Percentiles rank a stretch among this genome's conserved stretches.
phyloP scores from a whole-genome alignment of 2,329 filamentous ascomycete genomes.

The Botryotinia narcissicola region DNA sequence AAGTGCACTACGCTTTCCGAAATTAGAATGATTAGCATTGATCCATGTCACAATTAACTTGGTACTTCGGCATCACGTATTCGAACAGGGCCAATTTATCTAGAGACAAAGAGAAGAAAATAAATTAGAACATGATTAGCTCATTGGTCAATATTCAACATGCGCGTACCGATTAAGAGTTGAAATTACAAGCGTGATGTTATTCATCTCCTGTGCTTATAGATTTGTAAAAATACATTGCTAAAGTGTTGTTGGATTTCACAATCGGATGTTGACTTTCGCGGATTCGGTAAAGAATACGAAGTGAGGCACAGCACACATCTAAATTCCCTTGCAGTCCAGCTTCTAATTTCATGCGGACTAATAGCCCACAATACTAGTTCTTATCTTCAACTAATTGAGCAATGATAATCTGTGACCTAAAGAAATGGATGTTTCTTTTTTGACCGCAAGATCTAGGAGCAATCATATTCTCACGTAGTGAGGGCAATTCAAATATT shows the following conservation, averaged over 20 bases:
- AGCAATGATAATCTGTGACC: neutral
- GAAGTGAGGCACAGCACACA: neutral
- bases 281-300: neutral
- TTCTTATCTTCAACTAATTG: neutral
- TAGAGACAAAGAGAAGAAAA: neutral
- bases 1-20: neutral
- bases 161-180: neutral
- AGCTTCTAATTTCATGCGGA: neutral
- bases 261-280: neutral
- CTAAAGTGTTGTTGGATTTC: neutral
- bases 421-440: too few species aligned
- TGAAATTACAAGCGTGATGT: neutral
- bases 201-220: neutral
- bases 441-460: too few species aligned
- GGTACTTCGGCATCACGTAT: neutral
- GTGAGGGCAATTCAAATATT: too few species aligned
- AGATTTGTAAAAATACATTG: neutral
- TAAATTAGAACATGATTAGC: neutral
- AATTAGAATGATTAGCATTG: neutral
- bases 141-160: neutral
- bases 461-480: too few species aligned
- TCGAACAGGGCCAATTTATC: neutral
- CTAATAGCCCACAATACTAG: too few species aligned
- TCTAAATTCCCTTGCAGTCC: neutral
- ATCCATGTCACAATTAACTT: neutral